A percentile compares a stretch with the other conserved stretches of the same genome.
Conservation (phyloP, 805 yeast genomes). For the Hanseniaspora osmophila region DNA sequence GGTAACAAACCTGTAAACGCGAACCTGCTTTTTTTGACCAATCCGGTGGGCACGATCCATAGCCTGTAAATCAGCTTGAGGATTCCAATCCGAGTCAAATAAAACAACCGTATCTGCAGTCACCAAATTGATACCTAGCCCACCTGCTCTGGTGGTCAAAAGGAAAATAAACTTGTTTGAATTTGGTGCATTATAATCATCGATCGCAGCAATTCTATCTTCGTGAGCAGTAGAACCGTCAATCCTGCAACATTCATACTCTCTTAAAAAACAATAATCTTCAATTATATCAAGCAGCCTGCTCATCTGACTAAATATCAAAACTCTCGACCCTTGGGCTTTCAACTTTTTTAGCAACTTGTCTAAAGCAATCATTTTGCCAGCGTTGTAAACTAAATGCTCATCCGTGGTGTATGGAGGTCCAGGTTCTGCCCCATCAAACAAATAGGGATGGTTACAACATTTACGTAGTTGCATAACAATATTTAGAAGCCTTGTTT, state of each 20-base stretch:
- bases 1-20: slow-evolving; percentile 83
- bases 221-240: slow-evolving; percentile 92
- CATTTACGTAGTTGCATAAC: slow-evolving; percentile 95
- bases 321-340: slow-evolving; percentile 71
- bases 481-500: slow-evolving; percentile 78
- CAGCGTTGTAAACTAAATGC: slow-evolving; percentile 79
- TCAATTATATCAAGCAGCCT: slow-evolving; percentile 79
- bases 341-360: slow-evolving; percentile 61
- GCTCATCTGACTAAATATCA: slow-evolving; percentile 89
- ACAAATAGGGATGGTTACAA: slow-evolving; percentile 91
- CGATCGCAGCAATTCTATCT: slow-evolving; percentile 84
- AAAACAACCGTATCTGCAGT: slow-evolving; percentile 82
- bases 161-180: slow-evolving; percentile 74
- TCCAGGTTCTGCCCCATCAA: slow-evolving; percentile 99
- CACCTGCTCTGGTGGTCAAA: slow-evolving; percentile 92
- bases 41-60: slow-evolving; percentile 97
- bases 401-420: slow-evolving; percentile 95
- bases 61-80: slow-evolving; percentile 94
- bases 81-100: slow-evolving; percentile 94
- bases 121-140: slow-evolving; percentile 84
- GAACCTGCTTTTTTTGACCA: slow-evolving; percentile 92
- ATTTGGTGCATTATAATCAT: slow-evolving; percentile 73
- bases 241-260: slow-evolving; percentile 75
- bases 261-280: slow-evolving; percentile 80
- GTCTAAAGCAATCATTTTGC: slow-evolving; percentile 81